Percentiles rank a stretch among this genome's conserved stretches.
Conservation (phyloP, 257 asterid species). For the Striga asiatica region DNA sequence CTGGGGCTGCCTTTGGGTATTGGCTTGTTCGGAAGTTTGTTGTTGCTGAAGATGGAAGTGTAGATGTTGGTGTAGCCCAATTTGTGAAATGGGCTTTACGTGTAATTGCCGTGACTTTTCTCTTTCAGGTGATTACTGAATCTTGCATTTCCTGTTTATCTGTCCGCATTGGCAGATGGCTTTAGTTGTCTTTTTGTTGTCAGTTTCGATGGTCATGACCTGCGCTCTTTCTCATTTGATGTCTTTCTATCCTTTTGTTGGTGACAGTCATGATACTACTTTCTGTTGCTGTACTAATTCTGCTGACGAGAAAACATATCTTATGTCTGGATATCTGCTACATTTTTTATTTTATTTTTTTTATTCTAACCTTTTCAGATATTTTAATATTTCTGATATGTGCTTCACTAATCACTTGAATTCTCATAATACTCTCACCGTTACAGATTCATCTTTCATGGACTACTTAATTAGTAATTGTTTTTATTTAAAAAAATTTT, state of each 20-base stretch:
- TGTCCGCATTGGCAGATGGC: no score
- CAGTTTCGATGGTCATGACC: no score
- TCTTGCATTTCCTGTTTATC: no score
- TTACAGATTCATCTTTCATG: not conserved
- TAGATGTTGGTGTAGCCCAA: slow-evolving; percentile 71
- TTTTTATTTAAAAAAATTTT: no score
- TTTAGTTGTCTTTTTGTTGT: no score
- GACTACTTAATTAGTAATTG: no score
- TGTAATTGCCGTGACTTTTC: slow-evolving; percentile 49
- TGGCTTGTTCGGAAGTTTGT: slow-evolving; percentile 89
- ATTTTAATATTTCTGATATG: slow-evolving; percentile 3
- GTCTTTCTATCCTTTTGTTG: not conserved
- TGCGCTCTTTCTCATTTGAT: not conserved
- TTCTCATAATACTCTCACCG: not conserved
- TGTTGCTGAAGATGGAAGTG: slow-evolving; percentile 74
- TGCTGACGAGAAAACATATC: not conserved
- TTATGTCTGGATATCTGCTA: not conserved
- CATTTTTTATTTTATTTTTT: not conserved
- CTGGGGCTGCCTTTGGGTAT: slow-evolving; percentile 89
- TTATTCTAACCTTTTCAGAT: not conserved
- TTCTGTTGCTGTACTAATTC: not conserved
- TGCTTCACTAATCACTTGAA: not conserved
- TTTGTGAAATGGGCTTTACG: slow-evolving; percentile 93
- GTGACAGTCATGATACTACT: not conserved
- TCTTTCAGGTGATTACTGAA: slow-evolving; percentile 60